phyloP scores from a whole-genome alignment of 78 protist species.

The Protostelium mycophagum region DNA sequence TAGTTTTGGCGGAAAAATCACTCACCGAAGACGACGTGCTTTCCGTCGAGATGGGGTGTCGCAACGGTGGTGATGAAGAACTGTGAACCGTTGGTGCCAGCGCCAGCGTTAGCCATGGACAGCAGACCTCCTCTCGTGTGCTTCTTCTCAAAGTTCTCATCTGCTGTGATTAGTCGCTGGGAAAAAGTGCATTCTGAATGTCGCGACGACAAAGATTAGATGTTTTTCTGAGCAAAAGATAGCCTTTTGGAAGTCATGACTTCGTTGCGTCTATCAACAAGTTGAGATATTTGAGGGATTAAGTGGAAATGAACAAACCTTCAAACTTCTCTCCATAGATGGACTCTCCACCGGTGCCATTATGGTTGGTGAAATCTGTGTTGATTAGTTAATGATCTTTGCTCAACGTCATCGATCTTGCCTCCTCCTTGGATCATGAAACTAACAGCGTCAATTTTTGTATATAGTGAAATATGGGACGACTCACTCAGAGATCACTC shows the following conservation, averaged over 20 bases:
- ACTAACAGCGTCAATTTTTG: neutral
- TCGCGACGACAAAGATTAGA: neutral
- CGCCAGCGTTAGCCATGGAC: constrained; percentile 94
- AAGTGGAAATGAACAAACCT: constrained; percentile 36
- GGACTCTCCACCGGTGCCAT: constrained; percentile 98
- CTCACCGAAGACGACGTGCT: constrained; percentile 98
- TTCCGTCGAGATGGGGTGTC: constrained; percentile 90
- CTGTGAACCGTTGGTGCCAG: constrained; percentile 81
- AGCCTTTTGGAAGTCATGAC: neutral
- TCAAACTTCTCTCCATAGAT: constrained; percentile 90
- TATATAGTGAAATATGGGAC: neutral
- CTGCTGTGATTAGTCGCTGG: constrained; percentile 17
- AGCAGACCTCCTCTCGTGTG: constrained; percentile 78
- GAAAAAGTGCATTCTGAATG: constrained; percentile 3
- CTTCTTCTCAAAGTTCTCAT: constrained; percentile 78
- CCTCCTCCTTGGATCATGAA: constrained; percentile 91
- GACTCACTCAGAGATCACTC: constrained; percentile 62
- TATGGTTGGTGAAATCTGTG: constrained; percentile 88
- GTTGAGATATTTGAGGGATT: constrained; percentile 10
- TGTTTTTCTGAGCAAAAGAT: too few relatives aligned
- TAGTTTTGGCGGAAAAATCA: too few relatives aligned
- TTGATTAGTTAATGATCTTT: constrained; percentile 70
- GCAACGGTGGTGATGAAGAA: constrained; percentile 87
- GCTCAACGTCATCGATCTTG: too few relatives aligned
- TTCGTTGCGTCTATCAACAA: neutral